Evolutionary conservation across 192 early-diverging fungal genomes (phyloP).

Genomic region (Spinellus fusiger): DNA sequence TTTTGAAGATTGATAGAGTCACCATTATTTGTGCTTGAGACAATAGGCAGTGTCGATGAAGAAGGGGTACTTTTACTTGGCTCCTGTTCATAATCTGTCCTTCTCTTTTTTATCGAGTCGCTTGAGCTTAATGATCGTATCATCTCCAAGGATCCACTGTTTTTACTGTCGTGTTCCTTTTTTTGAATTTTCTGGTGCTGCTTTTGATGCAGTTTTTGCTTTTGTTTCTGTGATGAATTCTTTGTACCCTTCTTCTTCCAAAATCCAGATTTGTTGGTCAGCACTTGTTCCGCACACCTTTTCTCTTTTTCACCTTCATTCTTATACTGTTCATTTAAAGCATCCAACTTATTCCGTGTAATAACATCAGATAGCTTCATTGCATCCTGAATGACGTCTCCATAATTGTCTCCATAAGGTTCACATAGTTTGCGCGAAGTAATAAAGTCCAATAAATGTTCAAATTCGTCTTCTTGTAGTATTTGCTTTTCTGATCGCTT

Average conservation of each 20-base stretch:
- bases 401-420: slow-evolving; percentile 53
- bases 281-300: slow-evolving; percentile 37
- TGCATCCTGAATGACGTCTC: slow-evolving; percentile 73
- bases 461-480: slow-evolving; percentile 66
- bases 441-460: slow-evolving; percentile 76
- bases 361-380: slow-evolving; percentile 62
- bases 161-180: slow-evolving; percentile 9
- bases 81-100: not conserved
- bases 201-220: not conserved
- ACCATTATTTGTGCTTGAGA: not conserved
- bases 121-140: not conserved
- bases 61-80: not conserved
- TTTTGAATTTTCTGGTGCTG: not conserved
- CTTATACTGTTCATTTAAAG: slow-evolving; percentile 54
- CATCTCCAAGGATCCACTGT: too few species aligned
- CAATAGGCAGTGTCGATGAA: not conserved
- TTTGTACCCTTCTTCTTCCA: slow-evolving; percentile 11
- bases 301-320: slow-evolving; percentile 43
- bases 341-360: slow-evolving; percentile 63
- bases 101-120: not conserved
- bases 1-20: not conserved
- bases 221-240: not conserved
- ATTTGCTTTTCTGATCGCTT: slow-evolving; percentile 62
- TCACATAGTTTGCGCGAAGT: slow-evolving; percentile 75
- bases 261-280: slow-evolving; percentile 41